phyloP scores from a whole-genome alignment of 192 early-diverging fungal genomes.

The Coemansia furcata region DNA sequence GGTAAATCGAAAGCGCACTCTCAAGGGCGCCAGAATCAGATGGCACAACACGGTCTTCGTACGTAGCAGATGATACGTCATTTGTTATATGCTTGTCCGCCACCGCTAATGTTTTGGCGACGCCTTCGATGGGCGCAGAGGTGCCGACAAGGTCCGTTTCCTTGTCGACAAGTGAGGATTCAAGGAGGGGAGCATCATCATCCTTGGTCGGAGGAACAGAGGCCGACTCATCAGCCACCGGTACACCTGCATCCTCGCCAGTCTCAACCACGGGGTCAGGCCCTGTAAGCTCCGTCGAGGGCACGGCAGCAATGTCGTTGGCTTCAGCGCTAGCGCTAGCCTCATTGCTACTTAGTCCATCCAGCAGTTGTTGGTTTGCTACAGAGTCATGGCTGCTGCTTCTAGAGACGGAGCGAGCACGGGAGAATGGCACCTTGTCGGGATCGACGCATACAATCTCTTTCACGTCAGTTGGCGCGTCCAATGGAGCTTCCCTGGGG shows the following conservation, averaged over 20 bases:
- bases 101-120: neutral
- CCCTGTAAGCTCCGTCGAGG: neutral
- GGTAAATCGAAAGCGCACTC: constrained; percentile 33
- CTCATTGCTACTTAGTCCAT: neutral
- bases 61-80: neutral
- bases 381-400: neutral
- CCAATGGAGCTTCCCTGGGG: neutral
- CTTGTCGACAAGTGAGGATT: neutral
- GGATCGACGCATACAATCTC: neutral
- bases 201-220: neutral
- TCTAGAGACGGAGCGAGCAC: neutral
- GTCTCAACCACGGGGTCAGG: neutral
- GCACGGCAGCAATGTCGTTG: neutral
- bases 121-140: neutral
- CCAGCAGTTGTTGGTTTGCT: neutral
- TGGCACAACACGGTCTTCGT: constrained; percentile 29
- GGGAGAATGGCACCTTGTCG: neutral
- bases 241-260: neutral
- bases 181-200: neutral
- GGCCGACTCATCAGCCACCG: neutral
- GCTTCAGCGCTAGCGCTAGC: neutral
- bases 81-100: neutral
- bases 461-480: neutral
- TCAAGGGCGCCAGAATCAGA: constrained; percentile 15
- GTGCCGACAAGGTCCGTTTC: neutral